phyloP scores from a whole-genome alignment of 1,139 yeast species.

The Magnusiomyces magnusii region DNA sequence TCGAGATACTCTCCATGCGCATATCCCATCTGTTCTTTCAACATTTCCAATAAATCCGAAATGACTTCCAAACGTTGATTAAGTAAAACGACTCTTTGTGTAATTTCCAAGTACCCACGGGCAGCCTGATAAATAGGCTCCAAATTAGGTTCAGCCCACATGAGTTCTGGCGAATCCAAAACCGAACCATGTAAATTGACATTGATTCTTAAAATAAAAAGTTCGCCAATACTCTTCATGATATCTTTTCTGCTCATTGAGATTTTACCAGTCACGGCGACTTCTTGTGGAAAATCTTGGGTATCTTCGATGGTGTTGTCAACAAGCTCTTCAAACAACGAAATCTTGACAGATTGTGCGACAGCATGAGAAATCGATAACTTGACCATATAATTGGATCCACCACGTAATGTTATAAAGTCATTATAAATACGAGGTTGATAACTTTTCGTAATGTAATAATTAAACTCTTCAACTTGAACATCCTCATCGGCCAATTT shows the following conservation, averaged over 20 bases:
- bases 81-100: slow-evolving; percentile 80
- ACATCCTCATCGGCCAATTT: slow-evolving; percentile 86
- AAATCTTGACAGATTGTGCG: slow-evolving; percentile 89
- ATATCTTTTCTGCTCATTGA: slow-evolving; percentile 90
- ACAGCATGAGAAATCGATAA: slow-evolving; percentile 85
- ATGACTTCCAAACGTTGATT: slow-evolving; percentile 92
- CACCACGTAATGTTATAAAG: slow-evolving; percentile 86
- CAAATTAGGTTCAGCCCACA: slow-evolving; percentile 98
- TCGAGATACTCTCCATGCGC: slow-evolving; percentile 81
- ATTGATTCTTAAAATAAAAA: slow-evolving; percentile 73
- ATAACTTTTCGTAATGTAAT: slow-evolving; percentile 84
- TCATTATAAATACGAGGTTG: slow-evolving; percentile 95
- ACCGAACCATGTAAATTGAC: slow-evolving; percentile 93
- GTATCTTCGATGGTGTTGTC: slow-evolving; percentile 96
- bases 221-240: slow-evolving; percentile 94
- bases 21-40: slow-evolving; percentile 93
- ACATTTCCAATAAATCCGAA: slow-evolving; percentile 86
- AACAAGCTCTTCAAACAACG: slow-evolving; percentile 88
- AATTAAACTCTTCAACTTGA: slow-evolving; percentile 89
- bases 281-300: slow-evolving; percentile 92
- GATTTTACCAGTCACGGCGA: slow-evolving; percentile 90
- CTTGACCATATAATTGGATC: slow-evolving; percentile 82
- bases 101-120: slow-evolving; percentile 87
- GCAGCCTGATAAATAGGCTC: slow-evolving; percentile 97
- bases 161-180: slow-evolving; percentile 89